Conservation (phyloP, 345 rosid genomes). For the Adansonia digitata region DNA sequence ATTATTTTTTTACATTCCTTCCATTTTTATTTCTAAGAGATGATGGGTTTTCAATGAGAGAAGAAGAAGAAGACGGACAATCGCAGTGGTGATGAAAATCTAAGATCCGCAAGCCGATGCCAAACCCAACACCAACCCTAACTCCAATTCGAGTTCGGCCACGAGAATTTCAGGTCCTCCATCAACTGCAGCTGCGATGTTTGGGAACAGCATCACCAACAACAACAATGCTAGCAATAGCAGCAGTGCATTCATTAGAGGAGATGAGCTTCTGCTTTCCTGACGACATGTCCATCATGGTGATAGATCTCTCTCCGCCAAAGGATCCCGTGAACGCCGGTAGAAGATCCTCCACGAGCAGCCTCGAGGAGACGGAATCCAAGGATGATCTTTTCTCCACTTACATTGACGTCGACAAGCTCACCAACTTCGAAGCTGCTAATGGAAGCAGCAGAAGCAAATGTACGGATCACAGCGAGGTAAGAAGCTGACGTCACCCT, state of each 20-base stretch:
- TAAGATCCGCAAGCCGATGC: background rate
- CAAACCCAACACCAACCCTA: too few species aligned
- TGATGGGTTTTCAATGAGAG: too few species aligned
- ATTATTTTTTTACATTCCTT: too few species aligned
- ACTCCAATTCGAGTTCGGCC: background rate
- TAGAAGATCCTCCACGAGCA: constrained; percentile 30
- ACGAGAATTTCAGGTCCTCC: background rate
- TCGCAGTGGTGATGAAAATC: background rate
- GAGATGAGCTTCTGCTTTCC: constrained; percentile 27
- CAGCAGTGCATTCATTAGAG: background rate
- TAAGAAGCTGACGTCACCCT: constrained; percentile 12
- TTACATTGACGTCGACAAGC: constrained; percentile 52
- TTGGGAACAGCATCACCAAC: background rate
- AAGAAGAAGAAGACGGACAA: background rate
- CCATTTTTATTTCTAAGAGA: background rate
- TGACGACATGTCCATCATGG: constrained; percentile 38
- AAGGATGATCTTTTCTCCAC: constrained; percentile 66
- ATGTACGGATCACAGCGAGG: constrained; percentile 16
- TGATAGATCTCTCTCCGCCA: constrained; percentile 43
- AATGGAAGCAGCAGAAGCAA: constrained; percentile 1
- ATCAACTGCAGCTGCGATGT: background rate
- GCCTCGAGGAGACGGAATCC: constrained; percentile 39
- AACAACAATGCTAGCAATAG: background rate
- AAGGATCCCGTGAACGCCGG: constrained; percentile 21
- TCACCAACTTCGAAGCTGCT: background rate